Evolutionary conservation across 495 filamentous ascomycete species (phyloP).

Genomic region (Amphirosellinia nigrospora): DNA sequence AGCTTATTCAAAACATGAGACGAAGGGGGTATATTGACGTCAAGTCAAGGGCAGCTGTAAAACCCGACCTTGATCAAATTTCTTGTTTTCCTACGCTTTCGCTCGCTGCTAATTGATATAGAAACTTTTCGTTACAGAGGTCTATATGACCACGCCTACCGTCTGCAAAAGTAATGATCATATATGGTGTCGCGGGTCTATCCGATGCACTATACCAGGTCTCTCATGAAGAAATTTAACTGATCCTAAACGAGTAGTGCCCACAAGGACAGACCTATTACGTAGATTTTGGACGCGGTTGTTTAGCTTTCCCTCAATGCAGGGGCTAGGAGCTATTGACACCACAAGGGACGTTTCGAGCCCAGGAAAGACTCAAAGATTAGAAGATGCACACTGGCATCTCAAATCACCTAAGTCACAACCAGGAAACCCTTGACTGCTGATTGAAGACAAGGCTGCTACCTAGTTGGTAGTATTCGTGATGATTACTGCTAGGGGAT

Average conservation of each 20-base stretch:
- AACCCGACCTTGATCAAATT: neutral
- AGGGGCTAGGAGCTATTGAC: neutral
- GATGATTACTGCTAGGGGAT: neutral
- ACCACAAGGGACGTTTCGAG: neutral
- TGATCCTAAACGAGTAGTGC: neutral
- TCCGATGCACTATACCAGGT: neutral
- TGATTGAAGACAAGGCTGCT: neutral
- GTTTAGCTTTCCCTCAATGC: neutral
- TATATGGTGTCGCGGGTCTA: neutral
- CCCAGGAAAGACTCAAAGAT: constrained; percentile 8
- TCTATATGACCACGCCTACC: neutral
- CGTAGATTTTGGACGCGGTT: neutral
- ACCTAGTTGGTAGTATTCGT: too few species aligned
- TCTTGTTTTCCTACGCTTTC: neutral
- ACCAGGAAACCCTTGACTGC: constrained; percentile 2
- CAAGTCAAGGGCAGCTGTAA: neutral
- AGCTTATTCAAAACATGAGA: neutral
- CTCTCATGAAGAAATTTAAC: neutral
- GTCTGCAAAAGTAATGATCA: neutral
- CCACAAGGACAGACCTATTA: neutral
- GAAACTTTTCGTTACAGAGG: neutral
- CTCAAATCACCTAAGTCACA: neutral
- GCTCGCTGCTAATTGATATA: neutral
- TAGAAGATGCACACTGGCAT: neutral
- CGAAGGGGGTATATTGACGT: neutral